phyloP scores from a whole-genome alignment of 768 basidiomycete species.

The Russula foetens region DNA sequence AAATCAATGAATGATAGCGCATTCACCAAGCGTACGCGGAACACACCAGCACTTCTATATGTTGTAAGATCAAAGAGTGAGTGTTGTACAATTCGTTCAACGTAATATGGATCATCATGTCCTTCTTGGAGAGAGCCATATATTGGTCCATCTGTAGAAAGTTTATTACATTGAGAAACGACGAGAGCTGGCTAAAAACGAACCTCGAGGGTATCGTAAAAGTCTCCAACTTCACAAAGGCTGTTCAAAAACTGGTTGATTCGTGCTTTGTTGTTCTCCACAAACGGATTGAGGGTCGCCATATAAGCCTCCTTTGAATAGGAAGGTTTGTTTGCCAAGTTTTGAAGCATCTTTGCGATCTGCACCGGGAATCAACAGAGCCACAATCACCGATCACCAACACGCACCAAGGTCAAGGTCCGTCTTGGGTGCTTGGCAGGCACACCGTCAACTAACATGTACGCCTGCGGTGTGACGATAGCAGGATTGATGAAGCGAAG shows the following conservation, averaged over 20 bases:
- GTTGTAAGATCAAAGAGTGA: constrained; percentile 89
- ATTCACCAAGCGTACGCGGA: neutral
- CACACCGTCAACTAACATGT: constrained; percentile 97
- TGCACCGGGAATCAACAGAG: constrained; percentile 25
- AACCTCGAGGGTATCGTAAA: constrained; percentile 97
- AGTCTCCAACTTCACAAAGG: constrained; percentile 97
- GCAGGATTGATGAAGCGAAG: constrained; percentile 99
- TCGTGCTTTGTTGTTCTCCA: constrained; percentile 95
- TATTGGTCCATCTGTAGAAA: constrained; percentile 93
- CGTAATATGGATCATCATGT: constrained; percentile 96
- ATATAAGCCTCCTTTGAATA: constrained; percentile 98
- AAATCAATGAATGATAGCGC: neutral
- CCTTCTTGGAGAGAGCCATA: constrained; percentile 99
- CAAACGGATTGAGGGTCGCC: constrained; percentile 97
- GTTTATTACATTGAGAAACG: neutral
- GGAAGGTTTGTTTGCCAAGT: constrained; percentile 96
- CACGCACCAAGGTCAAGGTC: constrained; percentile 76
- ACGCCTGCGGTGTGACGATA: constrained; percentile 97
- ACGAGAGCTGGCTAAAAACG: neutral
- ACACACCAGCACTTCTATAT: constrained; percentile 87
- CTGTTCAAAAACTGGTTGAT: constrained; percentile 97
- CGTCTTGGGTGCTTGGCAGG: constrained; percentile 97
- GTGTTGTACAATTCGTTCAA: constrained; percentile 99
- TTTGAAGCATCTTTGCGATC: constrained; percentile 99
- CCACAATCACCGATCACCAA: neutral